Evolutionary conservation across 2,329 filamentous ascomycete species (phyloP), one percentile per base, ranked within the genome.

Genomic region (Knufia petricola): DNA sequence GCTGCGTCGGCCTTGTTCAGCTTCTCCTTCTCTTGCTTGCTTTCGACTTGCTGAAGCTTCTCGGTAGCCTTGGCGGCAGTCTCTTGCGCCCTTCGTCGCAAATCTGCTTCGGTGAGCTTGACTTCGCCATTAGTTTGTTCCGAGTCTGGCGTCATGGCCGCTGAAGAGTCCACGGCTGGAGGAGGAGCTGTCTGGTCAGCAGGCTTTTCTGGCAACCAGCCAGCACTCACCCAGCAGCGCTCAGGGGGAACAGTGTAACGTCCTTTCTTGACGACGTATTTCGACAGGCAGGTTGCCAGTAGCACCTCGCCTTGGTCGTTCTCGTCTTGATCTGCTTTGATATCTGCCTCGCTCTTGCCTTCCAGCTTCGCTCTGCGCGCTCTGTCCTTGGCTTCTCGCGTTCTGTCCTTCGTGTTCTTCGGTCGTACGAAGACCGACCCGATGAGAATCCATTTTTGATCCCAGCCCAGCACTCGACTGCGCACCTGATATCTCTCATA

Each of bases 191-290:
- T 20, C n/a, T 12, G 13, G 19, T 19, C 32, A 8, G 46, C 46
- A 9, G 46, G 46, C 23, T 41, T 41, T 10, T 48, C 46, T 3
- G 92, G 92, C 44, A 96, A 69, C 62, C 95, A 70, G 1, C 81
- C 80, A 43, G 82, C 83, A 30, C 82, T 77, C 37, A 77, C 72
- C 21, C 96, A 72, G 6, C 90, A 73, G 40, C 85, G 73, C 57
- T 88, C 84, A 0, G 92, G 89, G 55, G 89, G 80, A 3, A 96
- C 79, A 0, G 90, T 96, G 59, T 92, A 73, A 20, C 90, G 74
- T 1, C 84, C 85, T 49, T 87, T 74, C 70, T 90, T 90, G 63
- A 87, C 81, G 34, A 90, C 85, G 64, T 90, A 90, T 69, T 88
- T 89, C 69, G 78, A 82, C 37, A 90, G 66, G 1, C 81, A 81